Percentiles rank a stretch among this genome's conserved stretches.
Evolutionary conservation across 164 flowering plant species (phyloP).

Genomic region (Cinnamomum micranthum): DNA sequence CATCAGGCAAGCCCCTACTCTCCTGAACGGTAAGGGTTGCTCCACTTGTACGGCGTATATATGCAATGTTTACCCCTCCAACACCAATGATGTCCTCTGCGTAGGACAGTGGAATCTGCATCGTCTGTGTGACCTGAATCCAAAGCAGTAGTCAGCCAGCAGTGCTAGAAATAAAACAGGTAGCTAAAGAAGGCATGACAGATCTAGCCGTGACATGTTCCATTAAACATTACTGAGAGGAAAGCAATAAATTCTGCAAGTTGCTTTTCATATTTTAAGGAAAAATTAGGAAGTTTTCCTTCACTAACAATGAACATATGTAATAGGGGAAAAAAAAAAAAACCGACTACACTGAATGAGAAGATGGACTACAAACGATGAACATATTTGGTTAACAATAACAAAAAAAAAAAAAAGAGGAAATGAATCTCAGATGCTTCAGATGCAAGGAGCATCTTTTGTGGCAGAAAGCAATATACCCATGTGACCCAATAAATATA

Average conservation of each 20-base stretch:
- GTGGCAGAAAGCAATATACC: too few species aligned
- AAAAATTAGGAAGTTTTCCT: not conserved
- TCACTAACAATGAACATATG: not conserved
- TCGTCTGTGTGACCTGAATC: conserved; percentile 67
- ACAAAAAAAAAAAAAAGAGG: too few species aligned
- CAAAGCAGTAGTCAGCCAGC: not conserved
- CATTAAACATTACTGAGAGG: not conserved
- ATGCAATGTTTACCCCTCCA: conserved; percentile 79
- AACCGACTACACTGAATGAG: too few species aligned
- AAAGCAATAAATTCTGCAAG: not conserved
- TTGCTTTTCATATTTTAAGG: not conserved
- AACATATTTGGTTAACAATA: too few species aligned
- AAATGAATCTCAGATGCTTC: too few species aligned
- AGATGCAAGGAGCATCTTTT: too few species aligned
- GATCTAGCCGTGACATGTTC: not conserved
- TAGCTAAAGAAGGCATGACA: not conserved
- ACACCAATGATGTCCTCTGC: conserved; percentile 95
- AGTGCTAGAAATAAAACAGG: not conserved
- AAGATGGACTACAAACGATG: too few species aligned
- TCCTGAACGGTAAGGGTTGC: conserved; percentile 86
- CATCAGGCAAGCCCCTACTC: conserved; percentile 75
- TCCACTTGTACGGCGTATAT: conserved; percentile 83
- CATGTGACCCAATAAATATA: too few species aligned
- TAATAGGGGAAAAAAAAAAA: too few species aligned
- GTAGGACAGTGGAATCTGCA: conserved; percentile 91